Evolutionary conservation across 208 protist genomes (phyloP), one percentile per base, ranked within the genome.

Genomic region (Acanthamoeba healyi): DNA sequence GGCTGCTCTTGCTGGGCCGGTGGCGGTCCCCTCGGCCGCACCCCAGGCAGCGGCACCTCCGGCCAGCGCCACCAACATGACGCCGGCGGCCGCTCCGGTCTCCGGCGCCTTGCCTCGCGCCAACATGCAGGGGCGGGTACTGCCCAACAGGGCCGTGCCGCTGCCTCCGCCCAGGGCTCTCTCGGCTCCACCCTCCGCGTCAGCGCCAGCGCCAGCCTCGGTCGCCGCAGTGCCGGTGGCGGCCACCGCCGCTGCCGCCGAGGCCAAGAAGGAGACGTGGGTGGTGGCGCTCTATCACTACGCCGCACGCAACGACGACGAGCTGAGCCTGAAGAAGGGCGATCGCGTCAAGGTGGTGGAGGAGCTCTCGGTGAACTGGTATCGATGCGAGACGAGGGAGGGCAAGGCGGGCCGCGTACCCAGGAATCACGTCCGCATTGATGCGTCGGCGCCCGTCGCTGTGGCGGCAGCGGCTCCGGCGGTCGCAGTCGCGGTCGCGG

Each of bases 331-430:
- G 26, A 34, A 44, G 29, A 70, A 34, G 36, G 49, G 49, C 17
- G 49, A 90, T 14, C 15, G 36, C 5, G 15, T 90, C 19, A 72
- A n/a, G 29, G 0, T 90, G n/a, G 40, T 90, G 19, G 49, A 72
- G 26, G 56, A 67, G 24, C 42, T 90, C 26, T 84, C 74, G 19
- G 36, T 49, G 51, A 90, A 90, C 10, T 90, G 82, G 82, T 90
- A 90, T 36, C 22, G n/a, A 26, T 44, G 82, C 10, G 82, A 90
- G 49, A 44, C 12, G 54, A n/a, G n/a, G n/a, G 12, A 42, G 10
- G 82, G 82, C 7, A 67, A 70, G 26, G 36, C 26, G 29, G 82
- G 82, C 14, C 42, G 58, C 51, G 3, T 90, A 10, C 82, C 82
- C 26, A 90, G 67, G 38, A 90, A 90, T 51, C 67, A 90, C 22